phyloP scores from a whole-genome alignment of 805 yeast species.

The Suhomyces pyralidae region DNA sequence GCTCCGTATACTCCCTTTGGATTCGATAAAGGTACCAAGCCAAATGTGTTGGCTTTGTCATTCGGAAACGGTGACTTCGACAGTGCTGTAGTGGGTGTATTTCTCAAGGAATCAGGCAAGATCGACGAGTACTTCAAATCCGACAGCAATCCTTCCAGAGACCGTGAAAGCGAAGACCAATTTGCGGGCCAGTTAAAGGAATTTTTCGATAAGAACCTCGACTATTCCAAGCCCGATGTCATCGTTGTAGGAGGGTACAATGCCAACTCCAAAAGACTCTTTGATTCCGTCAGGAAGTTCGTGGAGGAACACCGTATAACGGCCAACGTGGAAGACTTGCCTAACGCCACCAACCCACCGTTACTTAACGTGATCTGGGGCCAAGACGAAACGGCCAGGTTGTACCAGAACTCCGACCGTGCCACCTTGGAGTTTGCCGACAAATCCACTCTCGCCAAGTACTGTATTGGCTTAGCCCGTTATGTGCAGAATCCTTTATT shows the following conservation, averaged over 20 bases:
- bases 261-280: slow-evolving; percentile 63
- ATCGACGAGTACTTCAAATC: slow-evolving; percentile 75
- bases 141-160: slow-evolving; percentile 61
- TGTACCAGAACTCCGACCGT: slow-evolving; percentile 75
- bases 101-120: slow-evolving; percentile 76
- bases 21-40: slow-evolving; percentile 74
- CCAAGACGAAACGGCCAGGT: slow-evolving; percentile 88
- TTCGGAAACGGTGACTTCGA: slow-evolving; percentile 82
- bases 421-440: slow-evolving; percentile 81
- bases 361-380: slow-evolving; percentile 73
- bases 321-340: slow-evolving; percentile 48
- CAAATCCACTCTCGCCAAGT: slow-evolving; percentile 73
- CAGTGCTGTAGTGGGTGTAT: slow-evolving; percentile 83
- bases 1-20: slow-evolving; percentile 88
- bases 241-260: slow-evolving; percentile 87
- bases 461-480: slow-evolving; percentile 86
- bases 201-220: slow-evolving; percentile 59
- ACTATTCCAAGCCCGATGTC: slow-evolving; percentile 68
- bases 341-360: slow-evolving; percentile 44
- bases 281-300: slow-evolving; percentile 52
- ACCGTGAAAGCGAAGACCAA: slow-evolving; percentile 39
- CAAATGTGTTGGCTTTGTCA: slow-evolving; percentile 77
- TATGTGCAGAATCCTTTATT: slow-evolving; percentile 89
- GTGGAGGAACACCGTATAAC: slow-evolving; percentile 54
- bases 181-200: slow-evolving; percentile 64